Evolutionary conservation across 495 filamentous ascomycete genomes (phyloP).

Genomic region (Elasticomyces elasticus): DNA sequence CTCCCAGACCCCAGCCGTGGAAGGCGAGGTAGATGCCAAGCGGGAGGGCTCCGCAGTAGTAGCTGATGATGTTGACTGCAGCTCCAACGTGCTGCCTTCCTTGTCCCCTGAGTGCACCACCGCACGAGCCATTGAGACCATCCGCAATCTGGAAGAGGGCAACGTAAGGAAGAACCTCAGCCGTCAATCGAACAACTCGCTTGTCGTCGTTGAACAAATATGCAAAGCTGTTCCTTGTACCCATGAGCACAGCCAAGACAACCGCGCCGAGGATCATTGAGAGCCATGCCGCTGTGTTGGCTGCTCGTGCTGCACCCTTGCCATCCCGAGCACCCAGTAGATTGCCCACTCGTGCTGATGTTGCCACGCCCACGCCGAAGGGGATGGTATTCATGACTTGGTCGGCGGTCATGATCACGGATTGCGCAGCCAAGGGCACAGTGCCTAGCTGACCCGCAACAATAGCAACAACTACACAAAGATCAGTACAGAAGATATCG

Average conservation of each 20-base stretch:
- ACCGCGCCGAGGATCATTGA: slow-evolving; percentile 56
- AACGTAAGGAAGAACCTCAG: slow-evolving; percentile 76
- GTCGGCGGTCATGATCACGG: slow-evolving; percentile 90
- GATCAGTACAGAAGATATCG: not conserved
- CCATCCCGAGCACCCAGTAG: slow-evolving; percentile 64
- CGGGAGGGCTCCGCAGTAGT: slow-evolving; percentile 78
- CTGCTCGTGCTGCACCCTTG: slow-evolving; percentile 58
- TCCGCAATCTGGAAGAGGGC: slow-evolving; percentile 94
- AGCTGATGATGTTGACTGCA: slow-evolving; percentile 78
- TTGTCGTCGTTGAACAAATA: slow-evolving; percentile 76
- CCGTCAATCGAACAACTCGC: slow-evolving; percentile 63
- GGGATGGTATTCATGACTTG: slow-evolving; percentile 89
- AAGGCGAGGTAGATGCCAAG: slow-evolving; percentile 81
- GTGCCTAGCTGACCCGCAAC: slow-evolving; percentile 77
- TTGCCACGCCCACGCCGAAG: slow-evolving; percentile 80
- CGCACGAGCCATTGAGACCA: slow-evolving; percentile 64
- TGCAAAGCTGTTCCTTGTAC: slow-evolving; percentile 65
- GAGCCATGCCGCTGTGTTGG: slow-evolving; percentile 68
- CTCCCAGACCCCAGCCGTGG: slow-evolving; percentile 76
- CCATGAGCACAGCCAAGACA: slow-evolving; percentile 65
- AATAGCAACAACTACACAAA: slow-evolving; percentile 88
- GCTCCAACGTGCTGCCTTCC: slow-evolving; percentile 84
- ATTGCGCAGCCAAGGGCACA: slow-evolving; percentile 74
- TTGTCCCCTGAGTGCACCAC: slow-evolving; percentile 74
- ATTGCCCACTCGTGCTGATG: slow-evolving; percentile 72